phyloP scores from a whole-genome alignment of 345 rosid genomes.

The Salix exigua region DNA sequence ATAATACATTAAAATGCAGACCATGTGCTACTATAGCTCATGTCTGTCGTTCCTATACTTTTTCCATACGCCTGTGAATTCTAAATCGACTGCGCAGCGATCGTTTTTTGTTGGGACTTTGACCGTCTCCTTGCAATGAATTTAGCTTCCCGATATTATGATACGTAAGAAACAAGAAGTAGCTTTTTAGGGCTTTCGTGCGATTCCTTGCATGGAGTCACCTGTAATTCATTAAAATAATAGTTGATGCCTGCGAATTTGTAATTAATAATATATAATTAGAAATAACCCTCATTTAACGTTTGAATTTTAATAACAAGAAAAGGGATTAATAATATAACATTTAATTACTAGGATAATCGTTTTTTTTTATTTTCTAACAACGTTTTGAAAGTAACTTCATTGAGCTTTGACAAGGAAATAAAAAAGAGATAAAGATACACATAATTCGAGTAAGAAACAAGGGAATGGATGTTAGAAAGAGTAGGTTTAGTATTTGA shows the following conservation, averaged over 20 bases:
- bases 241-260: neutral
- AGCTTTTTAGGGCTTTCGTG: neutral
- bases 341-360: too few relatives aligned
- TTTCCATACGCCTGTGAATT: neutral
- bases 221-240: neutral
- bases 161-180: neutral
- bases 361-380: too few relatives aligned
- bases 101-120: slow-evolving; percentile 1
- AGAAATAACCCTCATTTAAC: too few relatives aligned
- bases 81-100: slow-evolving; percentile 2
- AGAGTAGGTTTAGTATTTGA: too few relatives aligned
- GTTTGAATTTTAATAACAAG: too few relatives aligned
- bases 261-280: too few relatives aligned
- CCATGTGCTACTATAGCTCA: neutral
- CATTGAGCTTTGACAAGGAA: too few relatives aligned
- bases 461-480: too few relatives aligned
- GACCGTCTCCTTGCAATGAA: slow-evolving; percentile 25
- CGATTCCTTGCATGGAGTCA: slow-evolving; percentile 20
- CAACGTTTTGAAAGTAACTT: too few relatives aligned
- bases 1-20: slow-evolving; percentile 5
- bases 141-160: neutral
- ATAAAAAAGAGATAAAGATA: too few relatives aligned
- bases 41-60: neutral
- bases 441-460: too few relatives aligned
- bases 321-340: too few relatives aligned